A percentile compares a stretch with the other conserved stretches of the same genome.
Evolutionary conservation across 306 rosid species (phyloP).

Genomic region (Aeschynomene evenia): DNA sequence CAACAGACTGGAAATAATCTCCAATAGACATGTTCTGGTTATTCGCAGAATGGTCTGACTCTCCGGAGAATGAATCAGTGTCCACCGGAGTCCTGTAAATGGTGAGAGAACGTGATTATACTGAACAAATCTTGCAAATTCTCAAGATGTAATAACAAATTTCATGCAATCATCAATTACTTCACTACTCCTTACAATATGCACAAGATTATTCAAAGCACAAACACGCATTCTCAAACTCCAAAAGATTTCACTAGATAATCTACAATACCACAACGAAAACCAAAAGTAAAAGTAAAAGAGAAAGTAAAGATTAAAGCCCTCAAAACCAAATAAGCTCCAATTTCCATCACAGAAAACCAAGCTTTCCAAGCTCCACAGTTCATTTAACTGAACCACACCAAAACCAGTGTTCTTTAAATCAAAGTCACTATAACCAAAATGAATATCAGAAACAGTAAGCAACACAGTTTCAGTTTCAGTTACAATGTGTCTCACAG

Average conservation of each 20-base stretch:
- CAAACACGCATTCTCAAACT: neutral
- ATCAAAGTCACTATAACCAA: constrained; percentile 13
- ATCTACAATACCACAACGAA: neutral
- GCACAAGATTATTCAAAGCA: neutral
- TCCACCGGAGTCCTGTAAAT: constrained; percentile 73
- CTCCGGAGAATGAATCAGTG: constrained; percentile 64
- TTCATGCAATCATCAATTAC: neutral
- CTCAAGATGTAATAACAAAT: neutral
- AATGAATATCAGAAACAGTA: neutral
- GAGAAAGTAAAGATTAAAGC: neutral
- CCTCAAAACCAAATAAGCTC: neutral
- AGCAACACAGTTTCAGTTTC: neutral
- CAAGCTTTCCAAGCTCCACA: neutral
- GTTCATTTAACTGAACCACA: constrained; percentile 16
- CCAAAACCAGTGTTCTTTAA: neutral
- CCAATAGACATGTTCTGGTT: constrained; percentile 45
- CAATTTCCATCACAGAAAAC: neutral
- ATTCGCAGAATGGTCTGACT: constrained; percentile 57
- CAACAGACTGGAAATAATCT: constrained; percentile 50
- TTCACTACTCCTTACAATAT: neutral
- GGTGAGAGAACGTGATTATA: constrained; percentile 30
- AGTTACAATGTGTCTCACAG: neutral
- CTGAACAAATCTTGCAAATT: neutral
- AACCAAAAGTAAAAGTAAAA: too few species aligned
- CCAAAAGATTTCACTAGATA: neutral